A percentile compares a stretch with the other conserved stretches of the same genome.
Conservation (phyloP, 805 yeast genomes). For the Hanseniaspora mollemarum region DNA sequence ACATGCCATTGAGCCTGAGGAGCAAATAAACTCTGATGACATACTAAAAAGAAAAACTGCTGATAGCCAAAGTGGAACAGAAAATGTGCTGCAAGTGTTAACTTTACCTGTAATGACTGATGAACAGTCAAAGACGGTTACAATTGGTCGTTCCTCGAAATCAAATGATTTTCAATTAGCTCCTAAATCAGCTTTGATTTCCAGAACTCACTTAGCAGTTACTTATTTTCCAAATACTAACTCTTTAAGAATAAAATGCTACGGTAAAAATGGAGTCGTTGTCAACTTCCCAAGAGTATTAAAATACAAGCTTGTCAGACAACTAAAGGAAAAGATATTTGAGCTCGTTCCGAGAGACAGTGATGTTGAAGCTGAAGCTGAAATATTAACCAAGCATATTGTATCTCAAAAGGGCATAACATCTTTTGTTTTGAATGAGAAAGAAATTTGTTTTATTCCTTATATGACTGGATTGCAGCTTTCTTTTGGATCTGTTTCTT, state of each 20-base stretch:
- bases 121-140: conserved; percentile 14
- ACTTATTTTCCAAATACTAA: conserved; percentile 34
- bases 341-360: conserved; percentile 20
- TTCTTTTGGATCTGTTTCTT: conserved; percentile 38
- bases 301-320: conserved; percentile 27
- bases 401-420: conserved; percentile 20
- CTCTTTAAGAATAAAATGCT: conserved; percentile 48
- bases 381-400: conserved; percentile 21
- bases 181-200: conserved; percentile 27
- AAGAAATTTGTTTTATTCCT: conserved; percentile 58
- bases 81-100: conserved; percentile 8
- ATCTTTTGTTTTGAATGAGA: conserved; percentile 37
- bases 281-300: conserved; percentile 47
- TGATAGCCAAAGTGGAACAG: background rate
- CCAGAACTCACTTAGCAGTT: conserved; percentile 29
- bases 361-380: conserved; percentile 5
- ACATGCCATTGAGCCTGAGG: conserved; percentile 17
- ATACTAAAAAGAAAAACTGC: conserved; percentile 15
- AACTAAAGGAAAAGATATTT: conserved; percentile 22
- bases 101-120: conserved; percentile 20
- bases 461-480: conserved; percentile 48
- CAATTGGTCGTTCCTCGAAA: conserved; percentile 27
- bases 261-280: conserved; percentile 72
- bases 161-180: conserved; percentile 25
- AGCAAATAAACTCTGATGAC: conserved; percentile 16